Conservation (phyloP, 805 yeast species). For the Cyberlindnera maritima region DNA sequence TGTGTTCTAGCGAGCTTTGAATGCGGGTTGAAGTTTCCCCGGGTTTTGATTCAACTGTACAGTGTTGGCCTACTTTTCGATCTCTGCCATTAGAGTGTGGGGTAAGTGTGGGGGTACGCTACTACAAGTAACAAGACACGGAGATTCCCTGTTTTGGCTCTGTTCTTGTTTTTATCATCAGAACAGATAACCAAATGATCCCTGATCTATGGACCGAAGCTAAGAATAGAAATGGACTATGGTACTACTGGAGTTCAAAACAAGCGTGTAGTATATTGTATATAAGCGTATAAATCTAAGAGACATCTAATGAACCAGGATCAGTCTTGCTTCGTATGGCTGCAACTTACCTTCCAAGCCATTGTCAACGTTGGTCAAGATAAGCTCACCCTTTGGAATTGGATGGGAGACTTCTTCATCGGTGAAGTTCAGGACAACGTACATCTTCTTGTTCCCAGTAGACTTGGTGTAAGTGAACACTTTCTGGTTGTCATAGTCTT, state of each 20-base stretch:
- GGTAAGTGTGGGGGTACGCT: neutral
- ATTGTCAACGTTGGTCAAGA: slow-evolving; percentile 33
- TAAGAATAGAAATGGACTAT: no score
- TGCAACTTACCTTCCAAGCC: slow-evolving; percentile 29
- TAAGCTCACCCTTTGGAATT: slow-evolving; percentile 31
- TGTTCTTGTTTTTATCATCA: no score
- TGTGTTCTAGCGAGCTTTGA: neutral
- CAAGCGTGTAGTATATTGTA: no score
- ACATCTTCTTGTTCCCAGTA: slow-evolving; percentile 31
- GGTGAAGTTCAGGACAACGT: slow-evolving; percentile 43
- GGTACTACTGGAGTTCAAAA: no score
- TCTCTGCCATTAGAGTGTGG: neutral
- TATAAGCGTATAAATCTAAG: no score
- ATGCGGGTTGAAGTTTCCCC: neutral
- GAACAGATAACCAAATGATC: no score
- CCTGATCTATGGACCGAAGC: no score
- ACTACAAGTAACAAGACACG: no score
- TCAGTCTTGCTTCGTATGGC: slow-evolving; percentile 45
- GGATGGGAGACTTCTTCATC: slow-evolving; percentile 32
- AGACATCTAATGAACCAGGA: neutral
- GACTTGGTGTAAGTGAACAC: slow-evolving; percentile 42
- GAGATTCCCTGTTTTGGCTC: neutral
- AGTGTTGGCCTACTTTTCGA: no score
- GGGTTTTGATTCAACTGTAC: no score
- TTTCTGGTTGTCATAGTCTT: slow-evolving; percentile 42